Evolutionary conservation across 1,284 basidiomycete species (phyloP), one percentile per base, ranked within the genome.

Genomic region (Porodaedalea pini): DNA sequence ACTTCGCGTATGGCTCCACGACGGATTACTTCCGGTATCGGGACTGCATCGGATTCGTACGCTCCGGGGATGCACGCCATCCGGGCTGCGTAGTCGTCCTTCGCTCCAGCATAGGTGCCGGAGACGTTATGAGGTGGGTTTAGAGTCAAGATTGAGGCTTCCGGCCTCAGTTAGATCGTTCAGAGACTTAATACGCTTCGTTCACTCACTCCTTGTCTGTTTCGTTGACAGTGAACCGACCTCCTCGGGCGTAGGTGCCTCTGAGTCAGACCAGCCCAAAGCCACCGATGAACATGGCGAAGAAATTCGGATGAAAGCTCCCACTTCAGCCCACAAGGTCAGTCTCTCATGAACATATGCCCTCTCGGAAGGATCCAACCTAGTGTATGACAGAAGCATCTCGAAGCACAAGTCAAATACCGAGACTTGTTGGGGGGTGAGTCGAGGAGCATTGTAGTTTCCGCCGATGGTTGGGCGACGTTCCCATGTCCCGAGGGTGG

Each of bases 41-140:
- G 23, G 83, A 87, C 62, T 88, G 80, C 65, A 82, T 92, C 64
- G 89, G 86, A n/a, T 91, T 88, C 63, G 79, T 86, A 57, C 80
- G 88, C 37, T 70, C 71, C 65, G 88, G 89, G 21, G 73, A 82
- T 66, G 61, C 67, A 8, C 62, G 64, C 40, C 77, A 77, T 63
- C 39, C 68, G 15, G 85, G 82, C 17, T 90, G 88, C 60, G 86
- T 73, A 0, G 86, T 90, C 2, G 68, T 90, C 17, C 64, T 90
- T n/a, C 86, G 85, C 67, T 61, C 61, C 13, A 88, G 88, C 62
- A 73, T 77, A 29, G 67, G 69, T 73, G 75, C 61, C 62, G 71
- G 65, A 23, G 34, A 59, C 10, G 34, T n/a, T 27, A 25, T 23
- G 6, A 49, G 36, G 54, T 56, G 44, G 36, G n/a, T 49, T 15